Evolutionary conservation across 352 stramenopile genomes (phyloP), one percentile per base, ranked within the genome.

Genomic region (Phytophthora cactorum): DNA sequence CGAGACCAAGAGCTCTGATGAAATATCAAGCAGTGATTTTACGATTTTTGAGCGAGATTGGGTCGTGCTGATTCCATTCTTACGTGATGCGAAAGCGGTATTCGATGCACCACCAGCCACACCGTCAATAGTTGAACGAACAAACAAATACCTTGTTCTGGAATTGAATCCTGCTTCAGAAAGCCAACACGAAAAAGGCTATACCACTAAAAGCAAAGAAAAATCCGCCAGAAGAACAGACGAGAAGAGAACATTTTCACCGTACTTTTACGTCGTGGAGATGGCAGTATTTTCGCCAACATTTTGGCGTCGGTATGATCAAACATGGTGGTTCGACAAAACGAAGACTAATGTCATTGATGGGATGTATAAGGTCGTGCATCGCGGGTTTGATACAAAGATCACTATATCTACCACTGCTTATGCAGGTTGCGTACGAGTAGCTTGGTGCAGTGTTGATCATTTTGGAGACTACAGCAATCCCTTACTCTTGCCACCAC

Each of bases 311-410:
- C 77, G 86, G 14, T 94, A 94, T 62, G 85, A 92, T 45, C 78
- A 74, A 41, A 89, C 83, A 15, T 92, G 86, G 84, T 94, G 86
- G 84, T 94, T 94, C 56, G 78, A 92, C 52, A 89, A 90, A 67
- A 89, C 79, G 8, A 86, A 91, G 52, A 79, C 85, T 0, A 73
- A 60, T 4, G 71, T 92, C 17, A 77, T 92, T 10, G 45, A 86
- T 10, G 74, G 84, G 12, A 89, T 92, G 76, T 94, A 87, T 60
- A 75, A 75, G 25, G 62, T 88, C 8, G 77, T 79, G 3, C 81
- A 92, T 59, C 65, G 59, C 1, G 86, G 84, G 5, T 66, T 75
- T 28, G 69, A 81, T 41, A 77, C 72, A 1, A 83, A 75, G 22
- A 53, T 75, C 0, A 64, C 71, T 8, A 67, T 92, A 9, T 66